Evolutionary conservation across 257 asterid genomes (phyloP).

Genomic region (Asclepias syriaca): DNA sequence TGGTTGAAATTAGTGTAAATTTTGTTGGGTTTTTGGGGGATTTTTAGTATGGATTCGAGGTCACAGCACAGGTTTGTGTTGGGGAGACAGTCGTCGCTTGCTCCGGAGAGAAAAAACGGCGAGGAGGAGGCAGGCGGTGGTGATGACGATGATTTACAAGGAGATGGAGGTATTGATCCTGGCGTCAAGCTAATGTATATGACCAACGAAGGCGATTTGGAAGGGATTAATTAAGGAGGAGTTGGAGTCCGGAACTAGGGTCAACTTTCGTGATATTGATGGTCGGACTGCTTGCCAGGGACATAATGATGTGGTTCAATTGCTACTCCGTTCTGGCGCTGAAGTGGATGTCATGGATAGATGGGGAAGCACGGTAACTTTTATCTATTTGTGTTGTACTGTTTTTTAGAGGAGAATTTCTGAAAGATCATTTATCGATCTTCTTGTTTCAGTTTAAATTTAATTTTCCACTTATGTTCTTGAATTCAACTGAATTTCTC

Average conservation of each 20-base stretch:
- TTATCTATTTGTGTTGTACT: not conserved
- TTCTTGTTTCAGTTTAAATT: not conserved
- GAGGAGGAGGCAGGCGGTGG: constrained; percentile 17
- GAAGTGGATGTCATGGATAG: constrained; percentile 56
- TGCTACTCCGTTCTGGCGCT: constrained; percentile 54
- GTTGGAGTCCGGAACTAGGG: constrained; percentile 48
- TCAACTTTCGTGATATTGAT: constrained; percentile 65
- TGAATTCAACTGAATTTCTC: not conserved
- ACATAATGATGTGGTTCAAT: constrained; percentile 40
- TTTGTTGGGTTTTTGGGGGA: not conserved
- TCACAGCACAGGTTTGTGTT: constrained; percentile 49
- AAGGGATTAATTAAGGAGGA: constrained; percentile 71
- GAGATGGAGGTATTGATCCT: constrained; percentile 40
- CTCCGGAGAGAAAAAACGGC: constrained; percentile 36
- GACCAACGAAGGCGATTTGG: constrained; percentile 75
- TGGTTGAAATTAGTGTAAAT: not conserved
- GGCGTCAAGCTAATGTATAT: constrained; percentile 70
- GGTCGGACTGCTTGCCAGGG: constrained; percentile 88
- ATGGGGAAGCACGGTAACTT: constrained; percentile 90
- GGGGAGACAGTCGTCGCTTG: constrained; percentile 67
- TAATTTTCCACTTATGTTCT: not conserved
- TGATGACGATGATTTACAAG: constrained; percentile 24
- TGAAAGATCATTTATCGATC: not conserved
- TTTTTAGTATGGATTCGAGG: constrained; percentile 41
- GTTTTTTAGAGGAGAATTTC: not conserved